phyloP scores from a whole-genome alignment of 23 red algal genomes.

The Gracilaria vermiculophylla region DNA sequence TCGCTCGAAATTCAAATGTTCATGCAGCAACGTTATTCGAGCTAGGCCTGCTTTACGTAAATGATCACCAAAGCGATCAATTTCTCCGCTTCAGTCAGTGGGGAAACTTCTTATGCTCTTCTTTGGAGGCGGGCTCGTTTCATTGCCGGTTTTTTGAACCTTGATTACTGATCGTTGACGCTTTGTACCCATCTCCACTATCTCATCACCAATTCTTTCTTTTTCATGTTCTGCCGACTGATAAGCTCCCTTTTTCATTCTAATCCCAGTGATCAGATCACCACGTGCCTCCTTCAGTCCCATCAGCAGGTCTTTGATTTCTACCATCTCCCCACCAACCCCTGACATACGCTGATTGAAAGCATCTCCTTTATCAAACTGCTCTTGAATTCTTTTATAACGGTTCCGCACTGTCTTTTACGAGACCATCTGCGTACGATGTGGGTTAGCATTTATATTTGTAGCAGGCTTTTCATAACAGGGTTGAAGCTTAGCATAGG shows the following conservation, averaged over 20 bases:
- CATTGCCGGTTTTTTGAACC: too few relatives aligned
- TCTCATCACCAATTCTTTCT: not conserved
- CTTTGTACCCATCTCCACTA: too few relatives aligned
- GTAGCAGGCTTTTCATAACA: not conserved
- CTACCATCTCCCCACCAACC: not conserved
- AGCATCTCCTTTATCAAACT: not conserved
- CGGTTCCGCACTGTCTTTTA: not conserved
- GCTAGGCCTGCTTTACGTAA: not conserved
- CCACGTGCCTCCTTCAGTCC: not conserved
- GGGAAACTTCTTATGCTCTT: not conserved
- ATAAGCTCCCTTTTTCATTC: not conserved
- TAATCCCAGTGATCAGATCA: too few relatives aligned
- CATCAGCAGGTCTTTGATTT: not conserved
- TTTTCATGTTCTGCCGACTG: not conserved
- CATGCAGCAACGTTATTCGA: not conserved
- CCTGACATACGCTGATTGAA: not conserved
- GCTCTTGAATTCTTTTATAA: not conserved
- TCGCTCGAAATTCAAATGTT: conserved; percentile 1
- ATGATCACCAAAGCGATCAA: not conserved
- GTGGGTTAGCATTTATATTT: not conserved
- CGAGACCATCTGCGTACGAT: not conserved
- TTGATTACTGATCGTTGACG: too few relatives aligned
- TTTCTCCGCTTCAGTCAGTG: not conserved
- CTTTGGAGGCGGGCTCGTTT: not conserved
- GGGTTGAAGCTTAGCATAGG: not conserved